Conservation (phyloP, 2,329 filamentous ascomycete genomes). For the Diaporthe caulivora region DNA sequence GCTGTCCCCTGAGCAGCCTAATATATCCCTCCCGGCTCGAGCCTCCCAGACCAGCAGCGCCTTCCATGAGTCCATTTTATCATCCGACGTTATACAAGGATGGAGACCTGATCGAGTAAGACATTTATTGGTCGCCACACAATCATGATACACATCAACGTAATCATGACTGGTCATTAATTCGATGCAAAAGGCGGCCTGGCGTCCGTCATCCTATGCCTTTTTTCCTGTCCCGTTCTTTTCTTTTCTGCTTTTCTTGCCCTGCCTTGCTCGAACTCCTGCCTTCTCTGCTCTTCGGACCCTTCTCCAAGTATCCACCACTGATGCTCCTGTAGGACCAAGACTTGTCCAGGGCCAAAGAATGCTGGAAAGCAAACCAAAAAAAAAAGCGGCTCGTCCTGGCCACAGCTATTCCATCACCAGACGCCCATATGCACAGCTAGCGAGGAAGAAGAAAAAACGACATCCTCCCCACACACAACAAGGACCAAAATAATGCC, state of each 20-base stretch:
- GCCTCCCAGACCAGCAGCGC: not conserved
- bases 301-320: not conserved
- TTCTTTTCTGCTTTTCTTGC: not conserved
- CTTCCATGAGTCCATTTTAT: too few relatives aligned
- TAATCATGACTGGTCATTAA: constrained; percentile 33
- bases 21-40: too few relatives aligned
- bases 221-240: not conserved
- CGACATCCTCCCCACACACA: not conserved
- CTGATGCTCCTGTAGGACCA: not conserved
- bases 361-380: not conserved
- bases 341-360: not conserved
- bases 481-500: not conserved
- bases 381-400: not conserved
- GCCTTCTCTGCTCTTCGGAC: not conserved
- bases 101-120: not conserved
- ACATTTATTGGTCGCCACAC: constrained; percentile 11
- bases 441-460: not conserved
- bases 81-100: not conserved
- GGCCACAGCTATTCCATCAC: not conserved
- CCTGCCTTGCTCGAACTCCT: not conserved
- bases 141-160: constrained; percentile 26
- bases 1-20: not conserved
- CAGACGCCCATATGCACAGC: constrained; percentile 1
- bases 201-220: not conserved
- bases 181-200: not conserved